phyloP scores from a whole-genome alignment of 257 asterid species.

The Schizonepeta tenuifolia region DNA sequence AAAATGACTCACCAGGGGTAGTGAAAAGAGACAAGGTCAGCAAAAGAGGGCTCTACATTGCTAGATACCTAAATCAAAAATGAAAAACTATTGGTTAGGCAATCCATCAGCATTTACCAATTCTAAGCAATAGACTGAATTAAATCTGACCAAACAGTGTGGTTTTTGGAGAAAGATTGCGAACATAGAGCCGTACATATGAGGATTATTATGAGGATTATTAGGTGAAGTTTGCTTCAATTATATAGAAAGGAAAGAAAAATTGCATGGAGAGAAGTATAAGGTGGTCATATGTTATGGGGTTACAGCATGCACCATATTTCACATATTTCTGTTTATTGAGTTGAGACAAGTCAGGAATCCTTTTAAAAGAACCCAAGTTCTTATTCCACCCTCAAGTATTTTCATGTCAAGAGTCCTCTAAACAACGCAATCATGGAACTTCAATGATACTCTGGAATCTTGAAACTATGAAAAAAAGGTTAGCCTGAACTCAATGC shows the following conservation, averaged over 20 bases:
- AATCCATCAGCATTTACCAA: constrained; percentile 33
- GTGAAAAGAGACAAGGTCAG: constrained; percentile 58
- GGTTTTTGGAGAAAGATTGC: constrained; percentile 27
- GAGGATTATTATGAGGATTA: constrained; percentile 6
- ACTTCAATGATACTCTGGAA: constrained; percentile 11
- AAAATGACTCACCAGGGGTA: constrained; percentile 71
- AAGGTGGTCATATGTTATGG: neutral
- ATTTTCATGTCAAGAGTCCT: constrained; percentile 21
- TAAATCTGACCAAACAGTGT: constrained; percentile 8
- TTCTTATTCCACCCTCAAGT: neutral
- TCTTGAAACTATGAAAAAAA: neutral
- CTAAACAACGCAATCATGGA: constrained; percentile 8
- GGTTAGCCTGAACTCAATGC: neutral
- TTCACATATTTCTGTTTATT: neutral
- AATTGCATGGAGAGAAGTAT: constrained; percentile 1
- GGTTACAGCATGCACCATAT: constrained; percentile 4
- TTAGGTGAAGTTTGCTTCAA: neutral
- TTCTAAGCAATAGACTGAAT: constrained; percentile 25
- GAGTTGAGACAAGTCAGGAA: constrained; percentile 2
- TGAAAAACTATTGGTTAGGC: constrained; percentile 66
- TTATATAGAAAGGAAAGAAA: constrained; percentile 4
- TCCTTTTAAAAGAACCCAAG: neutral
- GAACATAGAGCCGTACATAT: constrained; percentile 9
- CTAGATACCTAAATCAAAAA: constrained; percentile 95
- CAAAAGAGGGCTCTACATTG: constrained; percentile 72